These are phyloP conservation scores for Metschnikowia reukaufii DNA, from an alignment of 805 yeast genomes.

Conservation along the genomic window DNA sequence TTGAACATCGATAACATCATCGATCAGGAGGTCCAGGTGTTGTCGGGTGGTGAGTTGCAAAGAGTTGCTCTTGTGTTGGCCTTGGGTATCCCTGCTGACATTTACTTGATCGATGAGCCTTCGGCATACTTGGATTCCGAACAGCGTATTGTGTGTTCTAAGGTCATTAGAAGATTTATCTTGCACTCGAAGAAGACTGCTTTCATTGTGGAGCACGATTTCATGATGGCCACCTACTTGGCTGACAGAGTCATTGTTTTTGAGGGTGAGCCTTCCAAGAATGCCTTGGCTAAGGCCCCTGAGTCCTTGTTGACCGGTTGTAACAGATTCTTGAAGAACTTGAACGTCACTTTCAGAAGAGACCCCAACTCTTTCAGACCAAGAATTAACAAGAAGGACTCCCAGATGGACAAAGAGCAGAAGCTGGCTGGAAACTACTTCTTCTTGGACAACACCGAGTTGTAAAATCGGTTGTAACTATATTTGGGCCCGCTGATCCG, in stretches of 20 bases:
- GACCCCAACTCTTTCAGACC: constrained; percentile 98
- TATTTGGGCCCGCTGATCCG: constrained; percentile 8
- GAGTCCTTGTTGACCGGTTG: constrained; percentile 96
- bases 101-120: constrained; percentile 97
- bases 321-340: constrained; percentile 92
- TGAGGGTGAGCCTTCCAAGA: constrained; percentile 89
- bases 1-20: constrained; percentile 88
- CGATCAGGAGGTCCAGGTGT: constrained; percentile 95
- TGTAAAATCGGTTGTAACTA: constrained; percentile 24
- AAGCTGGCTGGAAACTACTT: constrained; percentile 89
- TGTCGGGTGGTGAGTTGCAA: constrained; percentile 99
- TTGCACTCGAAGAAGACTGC: constrained; percentile 97
- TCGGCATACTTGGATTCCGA: constrained; percentile 98
- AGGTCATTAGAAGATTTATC: constrained; percentile 95
- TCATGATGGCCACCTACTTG: constrained; percentile 98
- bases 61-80: constrained; percentile 97
- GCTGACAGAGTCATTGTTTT: constrained; percentile 99
- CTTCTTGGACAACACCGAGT: constrained; percentile 74
- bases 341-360: constrained; percentile 98
- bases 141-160: constrained; percentile 98
- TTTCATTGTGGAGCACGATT: constrained; percentile 99
- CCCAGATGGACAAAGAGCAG: constrained; percentile 99
- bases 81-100: constrained; percentile 92
- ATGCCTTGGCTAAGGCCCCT: constrained; percentile 84
- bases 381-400: constrained; percentile 94